Base-by-base conservation (phyloP, 1,139 yeast genomes). In the Casaregolazyma lundiana region DNA sequence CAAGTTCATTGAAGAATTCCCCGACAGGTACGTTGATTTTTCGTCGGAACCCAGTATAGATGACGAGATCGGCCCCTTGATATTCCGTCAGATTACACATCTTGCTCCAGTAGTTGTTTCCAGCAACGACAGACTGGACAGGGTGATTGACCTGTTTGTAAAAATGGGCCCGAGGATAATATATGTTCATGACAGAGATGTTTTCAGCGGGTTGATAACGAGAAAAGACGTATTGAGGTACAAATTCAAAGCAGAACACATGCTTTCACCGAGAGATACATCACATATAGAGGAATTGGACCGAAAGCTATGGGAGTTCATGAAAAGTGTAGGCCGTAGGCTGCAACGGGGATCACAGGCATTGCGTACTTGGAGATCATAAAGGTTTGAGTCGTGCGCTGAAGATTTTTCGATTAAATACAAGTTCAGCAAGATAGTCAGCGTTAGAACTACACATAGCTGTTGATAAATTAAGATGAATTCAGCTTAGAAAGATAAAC, bases 81-180 rank as follows among this genome's bases (percentile, higher is more conserved):
- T 16, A 17, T 26, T 30, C 4, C 36, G 36, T 2, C 22, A 30
- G 13, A 16, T 40, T 8, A 40, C 37, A 6, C 26, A 35, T 19
- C 59, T 64, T 18, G 77, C 88, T 11, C 95, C 95, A 1, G 63
- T 89, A 16, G 73, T 79, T 0, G 80, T 87, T 0, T 70, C 75
- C 44, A 65, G 78, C 1, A 63, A 68, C 29, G 71, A 82, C 0
- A 74, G 85, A 0, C 67, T 89, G 34, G 86, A 84, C 53, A 74
- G 77, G 35, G 76, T 83, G 1, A 69, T 82, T 50, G 85, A 84
- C 41, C 69, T 87, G 16, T 92, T 92, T 63, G 76, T 79, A 49
- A 82, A 84, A 54, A 63, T 89, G 35, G 97, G 97, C 0, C 96
- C 97, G 3, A 71, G 88, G 35, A 75, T 81, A 35, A 74, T 92